Evolutionary conservation across 768 basidiomycete species (phyloP), one percentile per base, ranked within the genome.

Genomic region (Nevesoporus exiguus): DNA sequence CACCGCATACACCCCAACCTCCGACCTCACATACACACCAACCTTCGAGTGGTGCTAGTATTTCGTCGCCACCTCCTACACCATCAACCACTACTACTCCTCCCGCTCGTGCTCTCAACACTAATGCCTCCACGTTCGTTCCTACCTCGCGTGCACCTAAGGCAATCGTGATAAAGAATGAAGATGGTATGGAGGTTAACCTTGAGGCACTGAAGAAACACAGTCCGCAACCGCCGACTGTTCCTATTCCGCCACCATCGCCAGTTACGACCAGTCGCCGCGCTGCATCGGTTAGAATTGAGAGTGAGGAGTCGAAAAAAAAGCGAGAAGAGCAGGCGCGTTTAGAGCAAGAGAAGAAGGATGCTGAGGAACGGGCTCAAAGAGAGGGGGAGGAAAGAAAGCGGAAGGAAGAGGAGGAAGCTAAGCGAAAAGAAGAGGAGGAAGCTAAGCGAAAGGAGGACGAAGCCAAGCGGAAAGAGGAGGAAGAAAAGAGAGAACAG

Each of bases 51-150:
- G 78, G 73, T 55, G 73, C 80, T 24, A 70, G 69, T 40, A 68
- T 75, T 19, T 72, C 86, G 11, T 80, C 85, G 0, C 85, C 86
- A 5, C 84, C 88, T 22, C 79, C 86, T 3, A 88, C 89, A 6
- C 88, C 85, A 2, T 79, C 83, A 1, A 74, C 83, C 2, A 66
- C 77, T 8, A 71, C 73, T 22, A 70, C 68, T 47, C 75, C 77
- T 21, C 61, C 72, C 19, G 58, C 56, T 27, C 77, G 69, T 58
- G 49, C 80, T 13, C 76, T 90, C 46, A 89, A 84, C 63, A 80
- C 81, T 4, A 77, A 76, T 62, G 88, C 89, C 4, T 77, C 70
- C 52, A 64, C 85, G 3, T 92, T 91, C 65, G 82, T 90, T 17
- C 89, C 90, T 7, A 69, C 60, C 29, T 61, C 70, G 11, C 72